Percentiles rank a stretch among this genome's conserved stretches.
Evolutionary conservation across 1,139 yeast species (phyloP).

Genomic region (Arxiozyma bovina): DNA sequence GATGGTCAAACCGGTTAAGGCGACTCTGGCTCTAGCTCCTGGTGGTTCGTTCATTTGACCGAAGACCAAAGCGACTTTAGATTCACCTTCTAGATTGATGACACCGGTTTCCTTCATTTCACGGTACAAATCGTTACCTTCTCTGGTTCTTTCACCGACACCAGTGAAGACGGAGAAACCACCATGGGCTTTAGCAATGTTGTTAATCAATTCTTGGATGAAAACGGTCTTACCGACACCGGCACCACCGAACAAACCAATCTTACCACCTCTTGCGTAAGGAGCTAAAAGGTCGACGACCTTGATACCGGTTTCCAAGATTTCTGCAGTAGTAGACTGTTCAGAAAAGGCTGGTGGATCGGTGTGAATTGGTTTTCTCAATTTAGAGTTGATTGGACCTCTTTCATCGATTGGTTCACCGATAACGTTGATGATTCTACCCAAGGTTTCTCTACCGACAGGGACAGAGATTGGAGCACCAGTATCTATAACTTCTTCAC

Average conservation of each 20-base stretch:
- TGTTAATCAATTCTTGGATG: constrained; percentile 98
- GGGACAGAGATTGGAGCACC: constrained; percentile 99
- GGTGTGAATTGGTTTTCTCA: constrained; percentile 95
- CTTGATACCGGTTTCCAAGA: constrained; percentile 98
- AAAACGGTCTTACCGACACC: constrained; percentile 99
- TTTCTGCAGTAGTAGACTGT: constrained; percentile 96
- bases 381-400: constrained; percentile 90
- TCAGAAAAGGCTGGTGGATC: constrained; percentile 95
- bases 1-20: constrained; percentile 98
- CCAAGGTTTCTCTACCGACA: constrained; percentile 97
- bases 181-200: constrained; percentile 99
- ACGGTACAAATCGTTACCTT: constrained; percentile 99
- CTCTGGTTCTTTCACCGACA: constrained; percentile 99
- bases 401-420: constrained; percentile 99
- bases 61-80: constrained; percentile 98
- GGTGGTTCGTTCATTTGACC: constrained; percentile 99
- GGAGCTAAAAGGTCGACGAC: constrained; percentile 99
- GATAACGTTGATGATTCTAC: constrained; percentile 95
- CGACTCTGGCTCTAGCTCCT: constrained; percentile 99
- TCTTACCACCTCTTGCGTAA: constrained; percentile 99
- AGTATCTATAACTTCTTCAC: constrained; percentile 83
- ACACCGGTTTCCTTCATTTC: constrained; percentile 99
- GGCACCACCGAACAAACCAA: constrained; percentile 99
- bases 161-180: constrained; percentile 99
- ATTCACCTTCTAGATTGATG: constrained; percentile 98